Evolutionary conservation across 306 rosid species (phyloP).

Genomic region (Argentina anserina): DNA sequence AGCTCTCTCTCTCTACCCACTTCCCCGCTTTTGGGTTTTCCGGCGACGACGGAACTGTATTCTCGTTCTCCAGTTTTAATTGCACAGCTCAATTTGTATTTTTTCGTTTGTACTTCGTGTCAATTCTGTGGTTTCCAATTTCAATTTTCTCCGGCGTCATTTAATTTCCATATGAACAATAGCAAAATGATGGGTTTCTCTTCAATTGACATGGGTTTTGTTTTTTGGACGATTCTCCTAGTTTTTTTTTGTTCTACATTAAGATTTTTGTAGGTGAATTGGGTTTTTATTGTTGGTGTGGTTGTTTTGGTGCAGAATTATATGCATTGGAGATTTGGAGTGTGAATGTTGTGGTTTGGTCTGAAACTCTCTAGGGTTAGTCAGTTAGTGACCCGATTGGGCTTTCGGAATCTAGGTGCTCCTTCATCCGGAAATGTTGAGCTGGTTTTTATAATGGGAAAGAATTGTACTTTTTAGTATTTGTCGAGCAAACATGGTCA

Average conservation of each 20-base stretch:
- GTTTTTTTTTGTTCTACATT: background rate
- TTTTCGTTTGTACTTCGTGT: background rate
- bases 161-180: background rate
- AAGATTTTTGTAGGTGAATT: background rate
- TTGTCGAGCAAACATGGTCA: background rate
- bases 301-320: background rate
- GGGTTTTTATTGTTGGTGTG: background rate
- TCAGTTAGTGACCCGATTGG: background rate
- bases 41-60: background rate
- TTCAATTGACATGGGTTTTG: background rate
- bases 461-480: background rate
- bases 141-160: background rate
- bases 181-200: background rate
- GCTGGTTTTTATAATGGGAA: background rate
- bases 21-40: background rate
- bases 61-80: background rate
- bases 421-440: background rate
- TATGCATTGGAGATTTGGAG: background rate
- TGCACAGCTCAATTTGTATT: background rate
- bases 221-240: background rate
- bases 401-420: background rate
- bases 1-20: background rate
- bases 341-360: background rate
- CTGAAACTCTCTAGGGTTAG: background rate
- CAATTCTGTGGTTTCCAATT: background rate